Evolutionary conservation across 352 stramenopile genomes (phyloP), one percentile per base, ranked within the genome.

Genomic region (Elongisporangium prolatum): DNA sequence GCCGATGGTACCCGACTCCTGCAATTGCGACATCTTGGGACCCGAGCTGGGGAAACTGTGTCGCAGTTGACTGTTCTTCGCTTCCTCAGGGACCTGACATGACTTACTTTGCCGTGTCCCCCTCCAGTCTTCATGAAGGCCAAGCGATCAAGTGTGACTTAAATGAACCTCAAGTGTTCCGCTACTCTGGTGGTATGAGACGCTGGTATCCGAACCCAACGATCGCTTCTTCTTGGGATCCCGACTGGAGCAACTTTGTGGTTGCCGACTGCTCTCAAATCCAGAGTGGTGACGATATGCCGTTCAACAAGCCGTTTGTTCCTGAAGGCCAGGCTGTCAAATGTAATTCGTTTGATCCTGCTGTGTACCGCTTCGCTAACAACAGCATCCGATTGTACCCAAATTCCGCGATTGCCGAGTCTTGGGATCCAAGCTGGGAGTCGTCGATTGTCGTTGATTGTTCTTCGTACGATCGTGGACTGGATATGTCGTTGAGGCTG

Each of bases 401-500:
- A 16, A 50, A 38, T 21, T 20, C 54, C 9, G 8, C 34, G 0
- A 58, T 73, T 50, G 66, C 66, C 3, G 48, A 24, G 21, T 73
- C 66, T 14, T 73, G 66, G 66, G 66, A 73, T 21, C 0, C 18
- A 8, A 59, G 52, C 48, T 73, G 54, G 57, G 21, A 20, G 7
- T 44, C 49, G 2, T 34, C 59, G 0, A 9, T 50, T 7, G 8
- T 74, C 25, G 24, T 71, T 10, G 63, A 74, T 57, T 74, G 67
- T 37, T 55, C 21, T 2, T 18, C 34, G 5, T 52, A 68, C 21
- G 37, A 59, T 7, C 54, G 50, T 34, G 63, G 63, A 13, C 24
- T 57, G 2, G 57, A 68, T 34, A 68, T 74, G 63, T 2, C 53
- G 16, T 13, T 60, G 20, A 71, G 68, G 21, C 52, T 70, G 2